Conservation (phyloP, 192 early-diverging fungal genomes). For the Rhizoclosmatium globosum region DNA sequence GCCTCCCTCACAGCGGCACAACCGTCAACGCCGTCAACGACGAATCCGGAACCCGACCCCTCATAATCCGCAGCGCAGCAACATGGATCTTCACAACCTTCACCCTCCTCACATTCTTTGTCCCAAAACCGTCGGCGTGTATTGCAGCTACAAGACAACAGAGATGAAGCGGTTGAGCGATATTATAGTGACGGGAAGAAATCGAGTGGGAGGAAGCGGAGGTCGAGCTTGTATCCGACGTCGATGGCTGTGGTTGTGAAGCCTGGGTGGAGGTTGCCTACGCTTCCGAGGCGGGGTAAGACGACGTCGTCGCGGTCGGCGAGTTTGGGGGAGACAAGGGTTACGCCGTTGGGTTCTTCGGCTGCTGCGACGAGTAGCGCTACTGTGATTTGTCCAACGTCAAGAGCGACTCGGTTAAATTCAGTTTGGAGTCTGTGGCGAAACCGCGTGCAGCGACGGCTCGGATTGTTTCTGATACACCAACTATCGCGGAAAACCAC, state of each 20-base stretch:
- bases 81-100: constrained; percentile 1
- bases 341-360: too few species aligned
- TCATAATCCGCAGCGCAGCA: neutral
- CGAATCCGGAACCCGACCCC: neutral
- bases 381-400: too few species aligned
- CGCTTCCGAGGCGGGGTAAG: too few species aligned
- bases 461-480: neutral
- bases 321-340: too few species aligned
- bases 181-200: neutral
- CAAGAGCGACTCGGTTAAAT: neutral
- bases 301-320: too few species aligned
- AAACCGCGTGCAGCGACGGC: neutral
- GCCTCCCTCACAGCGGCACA: neutral
- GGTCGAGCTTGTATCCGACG: neutral
- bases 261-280: neutral
- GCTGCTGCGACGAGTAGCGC: too few species aligned
- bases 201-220: neutral
- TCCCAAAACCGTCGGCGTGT: neutral
- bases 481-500: neutral
- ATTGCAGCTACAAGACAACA: neutral
- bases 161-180: neutral
- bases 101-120: constrained; percentile 1
- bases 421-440: neutral
- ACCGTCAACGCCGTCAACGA: neutral
- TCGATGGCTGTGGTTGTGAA: neutral